Evolutionary conservation across 305 asterid genomes (phyloP).

Genomic region (Stenogyne calaminthoides): DNA sequence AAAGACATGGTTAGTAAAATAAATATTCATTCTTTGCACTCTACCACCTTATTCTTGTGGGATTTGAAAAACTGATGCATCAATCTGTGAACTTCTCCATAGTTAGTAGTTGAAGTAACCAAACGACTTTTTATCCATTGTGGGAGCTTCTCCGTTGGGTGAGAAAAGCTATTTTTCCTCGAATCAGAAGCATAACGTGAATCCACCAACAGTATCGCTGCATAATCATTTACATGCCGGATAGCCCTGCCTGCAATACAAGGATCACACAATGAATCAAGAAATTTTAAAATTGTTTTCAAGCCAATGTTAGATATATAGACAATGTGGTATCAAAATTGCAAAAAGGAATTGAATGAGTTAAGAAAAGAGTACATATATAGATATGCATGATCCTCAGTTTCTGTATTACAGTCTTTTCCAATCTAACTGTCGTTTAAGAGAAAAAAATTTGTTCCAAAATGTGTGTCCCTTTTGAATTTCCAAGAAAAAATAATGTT

Average conservation of each 20-base stretch:
- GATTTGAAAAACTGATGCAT: constrained; percentile 86
- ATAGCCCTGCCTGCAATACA: constrained; percentile 82
- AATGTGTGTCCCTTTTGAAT: no score
- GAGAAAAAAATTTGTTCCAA: no score
- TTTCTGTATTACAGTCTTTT: no score
- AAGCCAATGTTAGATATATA: not conserved
- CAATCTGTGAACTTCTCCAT: constrained; percentile 79
- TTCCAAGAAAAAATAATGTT: no score
- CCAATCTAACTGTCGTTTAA: no score
- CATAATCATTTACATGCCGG: constrained; percentile 83
- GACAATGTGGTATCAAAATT: no score
- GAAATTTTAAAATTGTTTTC: not conserved
- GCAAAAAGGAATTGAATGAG: not conserved
- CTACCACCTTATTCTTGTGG: constrained; percentile 54
- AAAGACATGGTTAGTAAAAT: no score
- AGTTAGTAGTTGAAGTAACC: constrained; percentile 52
- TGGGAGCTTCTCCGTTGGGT: constrained; percentile 76
- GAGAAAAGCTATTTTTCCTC: constrained; percentile 50
- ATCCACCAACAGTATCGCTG: constrained; percentile 90
- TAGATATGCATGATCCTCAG: constrained; percentile 5
- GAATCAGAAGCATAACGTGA: constrained; percentile 77
- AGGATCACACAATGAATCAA: constrained; percentile 15
- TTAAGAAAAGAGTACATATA: not conserved
- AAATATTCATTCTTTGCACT: not conserved
- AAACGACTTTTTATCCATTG: constrained; percentile 78